phyloP scores from a whole-genome alignment of 768 basidiomycete species.

The Kwoniella sp. region DNA sequence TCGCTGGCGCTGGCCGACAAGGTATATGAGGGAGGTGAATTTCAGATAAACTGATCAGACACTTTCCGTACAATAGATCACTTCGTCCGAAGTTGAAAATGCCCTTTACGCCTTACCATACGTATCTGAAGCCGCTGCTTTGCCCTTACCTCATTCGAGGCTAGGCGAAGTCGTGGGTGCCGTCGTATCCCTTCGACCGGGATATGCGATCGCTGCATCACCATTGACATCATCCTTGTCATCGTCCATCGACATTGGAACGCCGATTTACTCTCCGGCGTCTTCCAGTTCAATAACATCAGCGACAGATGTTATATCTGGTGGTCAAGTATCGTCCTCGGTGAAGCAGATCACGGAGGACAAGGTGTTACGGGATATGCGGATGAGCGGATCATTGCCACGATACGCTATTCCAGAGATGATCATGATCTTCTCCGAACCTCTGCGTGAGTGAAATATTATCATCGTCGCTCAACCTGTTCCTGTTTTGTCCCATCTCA shows the following conservation, averaged over 20 bases:
- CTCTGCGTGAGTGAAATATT: slow-evolving; percentile 29
- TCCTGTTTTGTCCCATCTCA: too few species aligned
- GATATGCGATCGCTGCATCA: background rate
- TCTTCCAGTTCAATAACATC: too few species aligned
- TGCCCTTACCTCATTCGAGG: slow-evolving; percentile 37
- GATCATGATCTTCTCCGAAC: slow-evolving; percentile 29
- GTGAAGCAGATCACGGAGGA: slow-evolving; percentile 23
- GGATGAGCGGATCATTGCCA: slow-evolving; percentile 24
- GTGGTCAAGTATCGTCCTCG: too few species aligned
- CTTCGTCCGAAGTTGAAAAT: slow-evolving; percentile 46
- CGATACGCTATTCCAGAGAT: slow-evolving; percentile 30
- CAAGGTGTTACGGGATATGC: slow-evolving; percentile 22
- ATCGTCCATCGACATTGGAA: background rate
- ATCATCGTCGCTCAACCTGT: too few species aligned
- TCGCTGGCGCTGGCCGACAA: too few species aligned
- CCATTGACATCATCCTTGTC: background rate
- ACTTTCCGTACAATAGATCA: too few species aligned
- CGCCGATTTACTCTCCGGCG: too few species aligned
- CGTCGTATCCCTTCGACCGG: slow-evolving; percentile 30
- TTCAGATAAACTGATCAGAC: background rate
- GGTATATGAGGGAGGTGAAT: background rate
- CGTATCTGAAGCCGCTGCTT: slow-evolving; percentile 40
- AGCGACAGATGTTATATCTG: too few species aligned
- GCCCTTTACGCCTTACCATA: slow-evolving; percentile 39
- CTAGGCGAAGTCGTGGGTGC: slow-evolving; percentile 46